phyloP scores from a whole-genome alignment of 2,329 filamentous ascomycete species.

The Leptoxyphium fumago region DNA sequence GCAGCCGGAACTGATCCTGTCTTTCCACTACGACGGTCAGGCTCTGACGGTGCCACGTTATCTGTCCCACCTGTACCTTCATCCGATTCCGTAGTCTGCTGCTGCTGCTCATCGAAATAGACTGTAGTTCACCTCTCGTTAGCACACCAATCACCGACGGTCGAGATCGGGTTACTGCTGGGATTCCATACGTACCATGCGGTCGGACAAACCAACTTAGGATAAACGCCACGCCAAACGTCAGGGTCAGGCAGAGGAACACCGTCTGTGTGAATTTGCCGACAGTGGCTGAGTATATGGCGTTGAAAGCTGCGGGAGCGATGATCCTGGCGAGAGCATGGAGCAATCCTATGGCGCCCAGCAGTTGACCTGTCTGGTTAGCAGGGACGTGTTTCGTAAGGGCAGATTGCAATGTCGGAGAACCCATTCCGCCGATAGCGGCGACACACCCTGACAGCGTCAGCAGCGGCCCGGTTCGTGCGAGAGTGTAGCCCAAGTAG shows the following conservation, averaged over 20 bases:
- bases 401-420: slow-evolving; percentile 68
- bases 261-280: slow-evolving; percentile 64
- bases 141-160: too few relatives aligned
- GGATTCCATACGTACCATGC: slow-evolving; percentile 46
- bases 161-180: too few relatives aligned
- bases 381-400: slow-evolving; percentile 83
- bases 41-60: too few relatives aligned
- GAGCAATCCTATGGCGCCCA: slow-evolving; percentile 74
- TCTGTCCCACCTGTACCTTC: too few relatives aligned
- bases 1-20: too few relatives aligned
- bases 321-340: slow-evolving; percentile 70
- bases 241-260: slow-evolving; percentile 55
- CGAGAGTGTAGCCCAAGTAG: slow-evolving; percentile 58
- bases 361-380: slow-evolving; percentile 68
- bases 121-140: too few relatives aligned
- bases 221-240: slow-evolving; percentile 53
- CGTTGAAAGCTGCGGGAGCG: slow-evolving; percentile 69
- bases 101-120: too few relatives aligned
- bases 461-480: slow-evolving; percentile 49
- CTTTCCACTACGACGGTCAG: too few relatives aligned
- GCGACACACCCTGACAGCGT: slow-evolving; percentile 57
- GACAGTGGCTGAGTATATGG: slow-evolving; percentile 73
- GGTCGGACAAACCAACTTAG: slow-evolving; percentile 59
- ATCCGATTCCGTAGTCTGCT: too few relatives aligned
- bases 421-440: slow-evolving; percentile 68